Evolutionary conservation across 257 asterid genomes (phyloP), one percentile per base, ranked within the genome.

Genomic region (Perilla frutescens): DNA sequence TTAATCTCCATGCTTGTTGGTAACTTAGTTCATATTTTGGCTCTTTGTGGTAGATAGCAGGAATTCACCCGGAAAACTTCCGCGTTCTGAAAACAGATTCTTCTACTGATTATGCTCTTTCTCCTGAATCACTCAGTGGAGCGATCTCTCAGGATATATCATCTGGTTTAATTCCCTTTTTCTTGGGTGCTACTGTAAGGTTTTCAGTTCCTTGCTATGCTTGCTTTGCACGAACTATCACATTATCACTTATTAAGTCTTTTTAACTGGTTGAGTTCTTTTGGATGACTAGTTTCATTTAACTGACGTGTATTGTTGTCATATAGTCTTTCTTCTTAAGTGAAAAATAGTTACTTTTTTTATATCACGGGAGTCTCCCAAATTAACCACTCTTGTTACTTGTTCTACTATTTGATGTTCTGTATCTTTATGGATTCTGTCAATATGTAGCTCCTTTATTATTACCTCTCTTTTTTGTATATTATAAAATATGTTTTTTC

Each of bases 111-210:
- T 90, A 86, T 77, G 86, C 97, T 77, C 93, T 94, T 55, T 81
- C 95, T 62, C 91, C 97, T 60, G 87, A 84, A 66, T 59, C 80
- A 45, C 91, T 94, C 73, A 60, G 76, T 62, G 85, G 84, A 81
- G 96, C 96, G 53, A 84, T 91, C 80, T 80, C 86, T 34, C 68
- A 70, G 68, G 99, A 94, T 86, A 54, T 81, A 50, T 78, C 87
- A 49, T 75, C 87, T 71, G 99, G 97, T 82, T 81, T 91, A 85
- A 84, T 91, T 76, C 99, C 99, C 76, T 90, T 94, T 88, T 94
- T 94, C 95, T 81, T 91, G 75, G 88, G 97, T 86, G 96, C 97
- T 75, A 87, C 97, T 74, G 99, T 94, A 90, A 91, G 98, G 73
- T 64, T 15, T 34, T 39, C 67, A 48, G 34, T 59, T 53, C 53